Evolutionary conservation across 2,329 filamentous ascomycete genomes (phyloP).

Genomic region (Xylariaceae sp.): DNA sequence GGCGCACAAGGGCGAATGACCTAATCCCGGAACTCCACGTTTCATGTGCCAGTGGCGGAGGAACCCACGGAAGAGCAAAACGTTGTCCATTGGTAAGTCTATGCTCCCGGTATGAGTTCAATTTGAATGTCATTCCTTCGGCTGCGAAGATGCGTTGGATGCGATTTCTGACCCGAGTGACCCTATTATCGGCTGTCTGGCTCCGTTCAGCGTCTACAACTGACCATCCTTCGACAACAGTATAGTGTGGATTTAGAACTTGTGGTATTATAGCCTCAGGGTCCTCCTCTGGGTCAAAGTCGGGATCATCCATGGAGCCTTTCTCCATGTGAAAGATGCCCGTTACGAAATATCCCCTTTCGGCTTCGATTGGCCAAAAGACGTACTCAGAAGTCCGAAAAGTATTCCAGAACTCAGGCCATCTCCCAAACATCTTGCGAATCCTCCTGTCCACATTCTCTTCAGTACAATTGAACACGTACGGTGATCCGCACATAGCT

Average conservation of each 20-base stretch:
- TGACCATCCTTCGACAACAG: conserved; percentile 17
- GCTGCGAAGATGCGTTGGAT: conserved; percentile 4
- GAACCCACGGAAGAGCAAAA: conserved; percentile 22
- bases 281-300: conserved; percentile 6
- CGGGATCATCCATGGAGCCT: conserved; percentile 3
- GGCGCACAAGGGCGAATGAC: conserved; percentile 23
- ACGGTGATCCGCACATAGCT: not conserved
- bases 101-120: conserved; percentile 2
- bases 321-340: conserved; percentile 16
- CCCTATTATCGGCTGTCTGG: not conserved
- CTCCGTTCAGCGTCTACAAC: conserved; percentile 22
- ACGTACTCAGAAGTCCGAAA: conserved; percentile 16
- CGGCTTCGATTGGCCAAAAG: conserved; percentile 24
- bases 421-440: not conserved
- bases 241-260: not conserved
- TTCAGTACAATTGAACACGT: conserved; percentile 11
- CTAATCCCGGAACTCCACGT: conserved; percentile 24
- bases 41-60: conserved; percentile 8
- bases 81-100: not conserved
- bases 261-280: conserved; percentile 1
- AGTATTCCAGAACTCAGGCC: conserved; percentile 9
- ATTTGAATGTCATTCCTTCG: conserved; percentile 5
- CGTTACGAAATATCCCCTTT: conserved; percentile 21
- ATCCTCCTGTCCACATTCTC: not conserved
- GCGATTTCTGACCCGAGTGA: conserved; percentile 2